phyloP scores from a whole-genome alignment of 345 rosid genomes.

The Excoecaria agallocha region DNA sequence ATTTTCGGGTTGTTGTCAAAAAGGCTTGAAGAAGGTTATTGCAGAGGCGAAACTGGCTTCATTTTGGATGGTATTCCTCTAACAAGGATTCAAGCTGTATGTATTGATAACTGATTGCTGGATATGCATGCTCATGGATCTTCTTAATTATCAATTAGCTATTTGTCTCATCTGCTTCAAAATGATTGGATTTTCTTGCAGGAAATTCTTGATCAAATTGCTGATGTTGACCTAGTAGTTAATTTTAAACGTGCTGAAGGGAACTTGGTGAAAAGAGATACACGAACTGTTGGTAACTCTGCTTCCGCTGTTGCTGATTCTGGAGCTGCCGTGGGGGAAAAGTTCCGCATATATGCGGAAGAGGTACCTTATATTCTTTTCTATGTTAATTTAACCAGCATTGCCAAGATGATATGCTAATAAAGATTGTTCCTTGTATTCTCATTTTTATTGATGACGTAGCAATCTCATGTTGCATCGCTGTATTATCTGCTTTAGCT shows the following conservation, averaged over 20 bases:
- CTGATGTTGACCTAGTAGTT: constrained; percentile 78
- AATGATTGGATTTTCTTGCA: constrained; percentile 32
- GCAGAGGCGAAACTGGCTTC: constrained; percentile 81
- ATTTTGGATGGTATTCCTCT: constrained; percentile 94
- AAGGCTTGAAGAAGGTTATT: constrained; percentile 84
- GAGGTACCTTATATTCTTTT: constrained; percentile 40
- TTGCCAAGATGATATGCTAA: background rate
- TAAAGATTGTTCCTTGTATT: background rate
- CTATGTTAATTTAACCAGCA: background rate
- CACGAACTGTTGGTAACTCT: constrained; percentile 26
- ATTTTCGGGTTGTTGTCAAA: constrained; percentile 73
- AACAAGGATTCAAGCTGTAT: constrained; percentile 64
- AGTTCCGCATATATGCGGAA: constrained; percentile 41
- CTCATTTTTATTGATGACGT: background rate
- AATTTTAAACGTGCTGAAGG: constrained; percentile 64
- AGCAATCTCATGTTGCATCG: no score
- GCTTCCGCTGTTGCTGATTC: constrained; percentile 38
- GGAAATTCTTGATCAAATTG: constrained; percentile 86
- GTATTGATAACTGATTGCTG: background rate
- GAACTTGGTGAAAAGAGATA: constrained; percentile 33
- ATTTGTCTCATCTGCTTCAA: background rate
- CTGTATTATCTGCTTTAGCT: background rate
- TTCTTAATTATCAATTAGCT: background rate
- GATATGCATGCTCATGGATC: background rate
- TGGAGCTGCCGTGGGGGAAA: constrained; percentile 41